Evolutionary conservation across 176 grass and related monocot genomes (phyloP).

Genomic region (Musa troglodytarum): DNA sequence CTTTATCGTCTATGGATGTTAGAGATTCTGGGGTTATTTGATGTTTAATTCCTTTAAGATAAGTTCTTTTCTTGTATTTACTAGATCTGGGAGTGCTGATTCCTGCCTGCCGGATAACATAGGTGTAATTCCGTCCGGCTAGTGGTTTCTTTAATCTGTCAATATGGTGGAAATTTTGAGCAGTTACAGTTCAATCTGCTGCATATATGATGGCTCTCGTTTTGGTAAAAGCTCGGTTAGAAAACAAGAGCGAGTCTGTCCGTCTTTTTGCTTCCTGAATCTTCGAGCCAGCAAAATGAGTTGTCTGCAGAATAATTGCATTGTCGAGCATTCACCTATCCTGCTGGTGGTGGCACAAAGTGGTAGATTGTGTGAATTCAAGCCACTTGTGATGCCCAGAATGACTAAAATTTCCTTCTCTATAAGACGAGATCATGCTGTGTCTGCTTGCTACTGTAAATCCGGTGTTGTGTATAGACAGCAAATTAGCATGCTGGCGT

Average conservation of each 20-base stretch:
- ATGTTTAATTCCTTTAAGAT: too few species aligned
- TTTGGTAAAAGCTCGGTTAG: neutral
- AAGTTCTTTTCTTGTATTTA: neutral
- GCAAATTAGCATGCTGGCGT: slow-evolving; percentile 11
- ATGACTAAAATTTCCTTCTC: too few species aligned
- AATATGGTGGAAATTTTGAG: neutral
- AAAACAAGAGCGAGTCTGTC: neutral
- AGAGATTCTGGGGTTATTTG: too few species aligned
- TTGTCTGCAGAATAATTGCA: neutral
- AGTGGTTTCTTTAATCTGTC: neutral
- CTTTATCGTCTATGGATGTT: too few species aligned
- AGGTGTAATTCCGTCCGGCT: neutral
- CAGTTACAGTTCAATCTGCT: neutral
- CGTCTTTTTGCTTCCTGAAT: neutral
- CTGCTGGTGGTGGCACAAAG: too few species aligned
- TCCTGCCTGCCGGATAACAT: neutral
- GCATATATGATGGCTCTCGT: neutral
- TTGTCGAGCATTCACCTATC: neutral
- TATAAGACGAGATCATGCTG: too few species aligned
- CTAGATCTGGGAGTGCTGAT: neutral
- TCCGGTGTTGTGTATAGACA: slow-evolving; percentile 35
- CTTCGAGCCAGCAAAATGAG: neutral
- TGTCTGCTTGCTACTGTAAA: too few species aligned
- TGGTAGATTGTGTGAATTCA: too few species aligned
- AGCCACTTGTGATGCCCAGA: too few species aligned